Evolutionary conservation across 2,329 filamentous ascomycete species (phyloP), one percentile per base, ranked within the genome.

Genomic region (Xylariaceae sp.): DNA sequence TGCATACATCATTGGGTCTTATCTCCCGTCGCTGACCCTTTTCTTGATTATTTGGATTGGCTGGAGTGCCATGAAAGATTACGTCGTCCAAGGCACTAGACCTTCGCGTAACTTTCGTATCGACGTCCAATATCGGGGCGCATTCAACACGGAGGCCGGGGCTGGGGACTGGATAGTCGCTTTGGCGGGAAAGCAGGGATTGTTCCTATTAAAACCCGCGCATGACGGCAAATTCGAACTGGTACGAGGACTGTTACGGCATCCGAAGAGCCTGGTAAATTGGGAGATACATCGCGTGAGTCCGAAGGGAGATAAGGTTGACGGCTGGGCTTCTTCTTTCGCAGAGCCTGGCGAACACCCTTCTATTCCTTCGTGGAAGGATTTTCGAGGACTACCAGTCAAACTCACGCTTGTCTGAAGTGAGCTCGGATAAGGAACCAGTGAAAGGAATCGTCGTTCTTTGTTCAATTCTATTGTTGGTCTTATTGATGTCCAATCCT

Each of bases 111-210:
- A 13, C 3, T 22, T 35, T 19, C 22, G 34, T 19, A 35, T 35
- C 18, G 34, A 35, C 7, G 22, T 35, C 18, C 11, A 13, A 19
- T 18, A 15, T 11, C 34, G 22, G 4, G 34, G 18, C 8, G 34
- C 17, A 24, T 18, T 19, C n/a, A 15, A 18, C 13, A 35, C 34
- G 4, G 22, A 19, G 22, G 34, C 34, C 19, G 18, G n/a, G 3
- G 34, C 34, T 13, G 34, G 34, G 8, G 34, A 35, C 7, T 35
- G 34, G 34, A n/a, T 35, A n/a, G 34, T 35, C 7, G 15, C 34
- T 2, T 9, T 35, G 22, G 34, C 34, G 19, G 34, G 34, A 11
- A 19, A 35, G 22, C 34, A 35, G 15, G 34, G 34, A 6, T 22
- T 35, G 11, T 35, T 35, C n/a, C 18, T 35, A 2, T 19, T 35